Percentiles rank a stretch among this genome's conserved stretches.
These are phyloP conservation scores for Chrysoporthe cubensis DNA, from an alignment of 2,329 filamentous ascomycete species.

Conservation along the genomic window DNA sequence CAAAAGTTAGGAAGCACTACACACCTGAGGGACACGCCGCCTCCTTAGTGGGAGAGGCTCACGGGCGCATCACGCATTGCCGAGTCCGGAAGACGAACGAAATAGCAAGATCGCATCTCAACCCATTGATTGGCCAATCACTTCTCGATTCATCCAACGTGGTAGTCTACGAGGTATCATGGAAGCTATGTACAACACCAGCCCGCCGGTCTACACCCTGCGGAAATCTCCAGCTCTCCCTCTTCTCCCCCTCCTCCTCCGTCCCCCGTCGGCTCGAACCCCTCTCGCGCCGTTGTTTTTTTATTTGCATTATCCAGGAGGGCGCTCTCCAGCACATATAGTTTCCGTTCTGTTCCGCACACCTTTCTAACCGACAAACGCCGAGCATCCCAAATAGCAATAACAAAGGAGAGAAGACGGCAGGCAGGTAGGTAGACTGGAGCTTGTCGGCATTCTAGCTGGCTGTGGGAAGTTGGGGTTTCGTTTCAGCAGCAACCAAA, in stretches of 20 bases:
- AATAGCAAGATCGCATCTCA: constrained; percentile 5
- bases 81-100: neutral
- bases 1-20: neutral
- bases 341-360: neutral
- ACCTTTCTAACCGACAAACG: constrained; percentile 19
- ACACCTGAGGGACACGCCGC: neutral
- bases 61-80: neutral
- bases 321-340: neutral
- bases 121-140: neutral
- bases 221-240: neutral
- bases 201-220: neutral
- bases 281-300: neutral
- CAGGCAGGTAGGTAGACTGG: neutral
- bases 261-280: constrained; percentile 8
- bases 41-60: neutral
- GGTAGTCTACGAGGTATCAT: constrained; percentile 33
- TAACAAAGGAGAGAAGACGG: constrained; percentile 18
- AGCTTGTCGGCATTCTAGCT: neutral
- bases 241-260: neutral
- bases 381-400: constrained; percentile 8
- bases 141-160: constrained; percentile 25
- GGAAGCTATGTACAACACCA: constrained; percentile 29
- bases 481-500: neutral
- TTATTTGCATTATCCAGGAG: constrained; percentile 17
- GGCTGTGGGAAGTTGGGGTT: neutral